phyloP scores from a whole-genome alignment of 148 eudicot species.

The Dysphania ambrosioides region DNA sequence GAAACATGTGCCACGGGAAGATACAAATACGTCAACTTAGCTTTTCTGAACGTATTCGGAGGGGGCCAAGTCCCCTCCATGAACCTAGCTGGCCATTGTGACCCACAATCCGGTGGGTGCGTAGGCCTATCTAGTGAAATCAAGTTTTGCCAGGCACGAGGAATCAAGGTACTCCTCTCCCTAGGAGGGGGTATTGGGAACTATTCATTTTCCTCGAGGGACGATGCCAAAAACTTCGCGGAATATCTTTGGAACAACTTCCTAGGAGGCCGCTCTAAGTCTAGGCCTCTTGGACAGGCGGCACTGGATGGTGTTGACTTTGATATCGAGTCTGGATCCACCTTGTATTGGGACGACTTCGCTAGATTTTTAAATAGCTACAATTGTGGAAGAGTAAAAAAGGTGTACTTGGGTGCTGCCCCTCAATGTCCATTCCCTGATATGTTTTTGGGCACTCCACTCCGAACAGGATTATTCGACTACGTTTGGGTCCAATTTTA shows the following conservation, averaged over 20 bases:
- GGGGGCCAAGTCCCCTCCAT: constrained; percentile 41
- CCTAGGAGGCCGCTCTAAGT: constrained; percentile 32
- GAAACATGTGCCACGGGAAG: constrained; percentile 44
- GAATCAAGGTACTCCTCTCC: constrained; percentile 44
- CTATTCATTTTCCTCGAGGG: constrained; percentile 37
- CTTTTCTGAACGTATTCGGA: constrained; percentile 43
- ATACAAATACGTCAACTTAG: constrained; percentile 42
- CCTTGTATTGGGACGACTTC: constrained; percentile 36
- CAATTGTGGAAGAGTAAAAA: constrained; percentile 11
- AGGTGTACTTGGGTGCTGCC: constrained; percentile 64
- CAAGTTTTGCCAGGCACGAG: constrained; percentile 34
- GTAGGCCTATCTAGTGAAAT: constrained; percentile 33
- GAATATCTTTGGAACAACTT: constrained; percentile 33
- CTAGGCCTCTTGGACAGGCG: constrained; percentile 41
- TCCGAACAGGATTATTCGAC: constrained; percentile 60
- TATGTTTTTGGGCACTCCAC: constrained; percentile 41
- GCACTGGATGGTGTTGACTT: constrained; percentile 44
- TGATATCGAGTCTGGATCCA: constrained; percentile 42
- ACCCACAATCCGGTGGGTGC: constrained; percentile 39
- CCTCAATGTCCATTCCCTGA: constrained; percentile 94
- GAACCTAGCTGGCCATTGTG: constrained; percentile 51
- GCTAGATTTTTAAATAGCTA: constrained; percentile 27
- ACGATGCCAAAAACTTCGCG: constrained; percentile 38
- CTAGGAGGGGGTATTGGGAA: constrained; percentile 48
- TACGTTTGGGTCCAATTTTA: constrained; percentile 90